These are phyloP conservation scores for Knufia petricola DNA, from an alignment of 2,329 filamentous ascomycete species.

Conservation along the genomic window DNA sequence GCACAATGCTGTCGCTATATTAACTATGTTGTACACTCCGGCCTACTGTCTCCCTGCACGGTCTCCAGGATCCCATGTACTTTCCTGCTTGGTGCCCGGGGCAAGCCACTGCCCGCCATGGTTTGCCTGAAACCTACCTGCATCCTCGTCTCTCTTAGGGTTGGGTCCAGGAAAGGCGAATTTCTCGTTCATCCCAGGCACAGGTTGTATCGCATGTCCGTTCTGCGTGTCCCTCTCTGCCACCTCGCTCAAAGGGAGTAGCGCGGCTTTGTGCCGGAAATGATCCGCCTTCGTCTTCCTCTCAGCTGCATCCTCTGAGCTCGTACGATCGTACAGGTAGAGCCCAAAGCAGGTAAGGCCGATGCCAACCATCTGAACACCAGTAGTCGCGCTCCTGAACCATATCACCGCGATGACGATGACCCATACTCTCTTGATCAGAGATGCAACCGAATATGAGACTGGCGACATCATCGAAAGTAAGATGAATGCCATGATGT, in stretches of 20 bases:
- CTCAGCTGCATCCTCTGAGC: conserved; percentile 78
- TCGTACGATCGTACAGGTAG: conserved; percentile 91
- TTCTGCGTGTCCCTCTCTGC: conserved; percentile 28
- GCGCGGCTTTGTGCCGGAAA: conserved; percentile 49
- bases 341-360: conserved; percentile 80
- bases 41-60: conserved; percentile 22
- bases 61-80: conserved; percentile 60
- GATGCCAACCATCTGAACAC: conserved; percentile 75
- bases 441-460: conserved; percentile 88
- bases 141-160: conserved; percentile 36
- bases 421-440: conserved; percentile 96
- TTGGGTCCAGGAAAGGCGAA: conserved; percentile 19
- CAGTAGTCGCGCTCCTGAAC: conserved; percentile 85
- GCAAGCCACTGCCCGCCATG: conserved; percentile 51
- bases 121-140: conserved; percentile 20
- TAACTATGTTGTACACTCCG: conserved; percentile 14
- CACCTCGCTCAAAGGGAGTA: conserved; percentile 57
- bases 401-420: conserved; percentile 90
- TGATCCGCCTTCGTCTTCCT: conserved; percentile 58
- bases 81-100: conserved; percentile 74
- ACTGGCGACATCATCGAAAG: conserved; percentile 91
- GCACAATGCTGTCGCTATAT: conserved; percentile 16
- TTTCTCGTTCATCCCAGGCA: conserved; percentile 29
- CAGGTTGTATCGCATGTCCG: conserved; percentile 19
- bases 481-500: conserved; percentile 86